Base-by-base conservation (phyloP, 148 eudicot species). In the Amaranthus cruentus region DNA sequence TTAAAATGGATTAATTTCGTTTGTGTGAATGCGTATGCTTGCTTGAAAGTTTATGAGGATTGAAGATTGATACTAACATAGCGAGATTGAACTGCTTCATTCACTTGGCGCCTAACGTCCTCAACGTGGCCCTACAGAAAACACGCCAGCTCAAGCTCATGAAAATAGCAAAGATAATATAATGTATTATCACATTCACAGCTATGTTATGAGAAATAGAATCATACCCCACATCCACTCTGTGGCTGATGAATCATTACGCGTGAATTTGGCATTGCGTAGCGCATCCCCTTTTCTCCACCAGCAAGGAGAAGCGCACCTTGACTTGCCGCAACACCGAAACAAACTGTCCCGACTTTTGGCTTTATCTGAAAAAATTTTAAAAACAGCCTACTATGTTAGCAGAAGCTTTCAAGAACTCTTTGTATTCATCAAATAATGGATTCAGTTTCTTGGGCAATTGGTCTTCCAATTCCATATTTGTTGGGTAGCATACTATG, bases 251-350 rank as follows among this genome's bases (percentile, higher is more conserved):
- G 95, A 70, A 93, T 91, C 98, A 91, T 93, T 63, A 93, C 79
- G 52, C 97, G 96, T 48, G 97, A 73, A 84, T 93, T 93, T 82
- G 98, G 98, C 98, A 93, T 93, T 11, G 98, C 80, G 75, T 89
- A 93, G 42, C 98, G 89, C 98, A 93, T 93, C 51, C 98, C 98
- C 84, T 91, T 93, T 70, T 93, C 92, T 77, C 98, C 98, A 80
- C 97, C 97, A 72, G 98, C 97, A 83, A 93, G 98, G 78, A 93
- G 89, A 80, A 93, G 88, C 11, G 97, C 89, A 60, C 85, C 97
- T 75, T 93, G 95, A 83, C 97, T 89, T 60, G 98, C 98, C 77
- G 88, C 92, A 66, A 88, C 84, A 75, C 98, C 98, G 79, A 93
- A 91, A 79, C 98, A 88, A 68, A 93, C 97, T 21, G 98, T 93